Base-by-base conservation (phyloP, 306 rosid genomes). In the Medicago lupulina region DNA sequence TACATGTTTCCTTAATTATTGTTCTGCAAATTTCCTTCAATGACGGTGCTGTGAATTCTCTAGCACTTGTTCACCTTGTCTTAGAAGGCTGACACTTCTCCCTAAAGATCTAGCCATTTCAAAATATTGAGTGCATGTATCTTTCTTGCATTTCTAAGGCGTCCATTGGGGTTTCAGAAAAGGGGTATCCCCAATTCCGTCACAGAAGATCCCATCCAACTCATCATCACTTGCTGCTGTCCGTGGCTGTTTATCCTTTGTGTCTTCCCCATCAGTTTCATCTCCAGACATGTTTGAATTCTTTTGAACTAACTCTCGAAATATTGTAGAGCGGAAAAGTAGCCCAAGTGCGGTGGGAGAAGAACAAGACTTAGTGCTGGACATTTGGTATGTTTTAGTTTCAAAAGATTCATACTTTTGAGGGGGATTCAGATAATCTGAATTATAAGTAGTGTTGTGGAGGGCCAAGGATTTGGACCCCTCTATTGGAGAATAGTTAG, bases 341-440 rank as follows among this genome's bases (percentile, higher is more conserved):
- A 92, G 82, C 73, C 87, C 88, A 8, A 92, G 92, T 0, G 97
- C 94, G 0, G 88, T 81, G 3, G 93, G 90, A 63, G 96, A 82
- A 63, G 96, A 84, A 15, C 89, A 80, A 3, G 93, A 81, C 81
- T 77, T 88, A 59, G 65, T 55, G 67, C 69, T 38, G n/a, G 82
- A 9, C 46, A 36, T 36, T 9, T 82, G 65, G 55, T 79, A 74
- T 46, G 34, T 70, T 41, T 78, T 81, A 78, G 76, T 83, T 16
- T 72, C 75, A 59, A 81, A 79, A 23, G 50, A 60, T 39, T 88
- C 82, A 36, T 78, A 81, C 69, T 74, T 82, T 38, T 60, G 75
- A 9, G 85, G 75, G 10, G 79, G 83, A 76, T 77, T 77, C 53
- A 82, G 75, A 83, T 67, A 74, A 71, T 85, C 72, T 63, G 76